Evolutionary conservation across 2,329 filamentous ascomycete species (phyloP), one percentile per base, ranked within the genome.

Genomic region (Neoscytalidium dimidiatum): DNA sequence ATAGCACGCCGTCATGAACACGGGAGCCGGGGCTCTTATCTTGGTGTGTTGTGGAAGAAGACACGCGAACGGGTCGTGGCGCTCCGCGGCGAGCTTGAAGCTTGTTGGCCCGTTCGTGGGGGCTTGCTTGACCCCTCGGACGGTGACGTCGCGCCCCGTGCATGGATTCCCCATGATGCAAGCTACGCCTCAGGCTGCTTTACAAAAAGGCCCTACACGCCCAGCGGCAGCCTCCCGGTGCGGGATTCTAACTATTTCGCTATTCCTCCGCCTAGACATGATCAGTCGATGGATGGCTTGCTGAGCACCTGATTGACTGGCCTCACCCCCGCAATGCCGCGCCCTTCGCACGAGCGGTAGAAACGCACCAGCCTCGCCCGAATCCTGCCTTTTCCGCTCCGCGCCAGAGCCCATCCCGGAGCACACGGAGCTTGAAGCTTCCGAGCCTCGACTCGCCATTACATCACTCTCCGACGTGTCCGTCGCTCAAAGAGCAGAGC

Each of bases 161-260:
- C 58, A 49, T 62, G 33, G 58, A 33, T 29, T 31, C 38, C 58
- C 57, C 57, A 61, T 61, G 43, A 61, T 49, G 57, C 41, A 61
- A 61, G 57, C 41, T 38, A n/a, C 26, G 56, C 41, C 57, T 48
- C 29, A 48, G 41, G 57, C 57, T 26, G 57, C 11, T 51, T 62
- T 62, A 51, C 58, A 62, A 62, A 61, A 35, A 38, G n/a, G 33
- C 58, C 44, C 33, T 44, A 28, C 26, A 26, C 58, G 4, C 38
- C 56, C 38, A 21, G 13, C 26, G 35, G n/a, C 21, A 26, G n/a
- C n/a, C 28, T 35, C 56, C 56, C 46, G 56, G 7, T 44, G 41
- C 21, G 41, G 38, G 11, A 33, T 19, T 26, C n/a, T 26, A 9
- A 13, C n/a, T 21, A 33, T 23, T 48, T 13, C 9, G 43, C 11